A percentile compares a stretch with the other conserved stretches of the same genome.
Evolutionary conservation across 2,329 filamentous ascomycete species (phyloP).

Genomic region (Myrmaecium sp.): DNA sequence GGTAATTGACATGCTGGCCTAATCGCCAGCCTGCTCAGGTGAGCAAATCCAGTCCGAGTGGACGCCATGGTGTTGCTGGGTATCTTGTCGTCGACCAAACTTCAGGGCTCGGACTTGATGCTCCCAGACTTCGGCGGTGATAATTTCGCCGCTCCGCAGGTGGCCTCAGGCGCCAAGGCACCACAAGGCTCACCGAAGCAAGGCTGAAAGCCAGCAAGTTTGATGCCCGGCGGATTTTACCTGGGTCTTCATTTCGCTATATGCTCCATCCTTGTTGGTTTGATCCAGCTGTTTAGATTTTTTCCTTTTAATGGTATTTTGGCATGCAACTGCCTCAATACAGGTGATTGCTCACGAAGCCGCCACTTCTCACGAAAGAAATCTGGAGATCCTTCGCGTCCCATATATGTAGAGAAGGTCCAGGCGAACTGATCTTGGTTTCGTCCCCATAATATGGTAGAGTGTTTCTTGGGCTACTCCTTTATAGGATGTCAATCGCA

Average conservation of each 20-base stretch:
- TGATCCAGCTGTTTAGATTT: too few relatives aligned
- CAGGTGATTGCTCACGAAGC: too few relatives aligned
- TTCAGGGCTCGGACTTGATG: too few relatives aligned
- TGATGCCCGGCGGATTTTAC: neutral
- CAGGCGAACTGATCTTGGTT: neutral
- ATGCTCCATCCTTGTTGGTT: neutral
- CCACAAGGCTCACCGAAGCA: neutral
- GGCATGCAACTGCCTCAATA: too few relatives aligned
- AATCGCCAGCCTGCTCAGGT: neutral
- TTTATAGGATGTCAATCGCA: too few relatives aligned
- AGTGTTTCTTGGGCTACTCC: too few relatives aligned
- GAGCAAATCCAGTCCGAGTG: neutral
- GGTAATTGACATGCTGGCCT: neutral
- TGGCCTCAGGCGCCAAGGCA: neutral
- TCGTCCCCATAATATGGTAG: neutral
- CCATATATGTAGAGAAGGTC: neutral
- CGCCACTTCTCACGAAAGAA: too few relatives aligned
- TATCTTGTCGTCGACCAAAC: too few relatives aligned
- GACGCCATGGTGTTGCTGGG: neutral
- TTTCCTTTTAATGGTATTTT: too few relatives aligned
- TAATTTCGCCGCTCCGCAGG: neutral
- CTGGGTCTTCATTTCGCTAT: neutral
- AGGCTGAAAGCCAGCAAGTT: neutral
- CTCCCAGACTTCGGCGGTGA: neutral
- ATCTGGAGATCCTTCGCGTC: too few relatives aligned